phyloP scores from a whole-genome alignment of 108 stramenopile genomes.

The Aureococcus anophagefferens region DNA sequence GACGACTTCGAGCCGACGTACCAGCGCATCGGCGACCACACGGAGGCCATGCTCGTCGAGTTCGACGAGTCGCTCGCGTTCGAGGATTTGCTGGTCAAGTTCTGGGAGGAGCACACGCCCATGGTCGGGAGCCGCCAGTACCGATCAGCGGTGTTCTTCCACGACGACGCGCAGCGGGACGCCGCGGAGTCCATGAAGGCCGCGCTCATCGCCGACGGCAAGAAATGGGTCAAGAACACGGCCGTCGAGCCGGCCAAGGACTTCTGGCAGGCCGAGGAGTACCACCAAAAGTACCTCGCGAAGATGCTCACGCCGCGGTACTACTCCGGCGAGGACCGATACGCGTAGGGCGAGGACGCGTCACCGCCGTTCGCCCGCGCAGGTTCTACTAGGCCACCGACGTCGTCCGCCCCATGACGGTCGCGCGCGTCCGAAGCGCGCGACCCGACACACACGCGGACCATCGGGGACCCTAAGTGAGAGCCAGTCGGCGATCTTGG shows the following conservation, averaged over 20 bases:
- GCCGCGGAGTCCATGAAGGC: constrained; percentile 27
- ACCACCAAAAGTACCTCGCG: constrained; percentile 54
- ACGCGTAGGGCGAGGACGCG: too few species aligned
- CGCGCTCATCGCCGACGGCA: constrained; percentile 26
- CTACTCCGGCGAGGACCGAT: too few species aligned
- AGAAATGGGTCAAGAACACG: constrained; percentile 24
- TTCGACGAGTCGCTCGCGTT: constrained; percentile 51
- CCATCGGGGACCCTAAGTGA: too few species aligned
- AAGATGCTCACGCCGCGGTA: constrained; percentile 27
- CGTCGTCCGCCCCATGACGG: too few species aligned
- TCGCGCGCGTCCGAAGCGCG: too few species aligned
- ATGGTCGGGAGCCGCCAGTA: constrained; percentile 41
- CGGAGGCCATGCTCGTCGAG: constrained; percentile 58
- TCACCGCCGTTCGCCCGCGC: too few species aligned
- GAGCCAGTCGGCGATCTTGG: too few species aligned
- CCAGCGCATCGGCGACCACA: constrained; percentile 51
- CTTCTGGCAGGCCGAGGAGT: constrained; percentile 56
- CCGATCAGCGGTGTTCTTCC: constrained; percentile 47
- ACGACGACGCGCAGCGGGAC: constrained; percentile 33
- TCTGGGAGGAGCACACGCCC: constrained; percentile 38
- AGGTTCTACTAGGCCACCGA: too few species aligned
- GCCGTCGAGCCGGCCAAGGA: constrained; percentile 47
- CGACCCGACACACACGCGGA: too few species aligned
- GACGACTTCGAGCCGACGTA: constrained; percentile 51
- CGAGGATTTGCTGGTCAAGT: constrained; percentile 46